Evolutionary conservation across 208 protist species (phyloP), one percentile per base, ranked within the genome.

Genomic region (Leishmania guyanensis): DNA sequence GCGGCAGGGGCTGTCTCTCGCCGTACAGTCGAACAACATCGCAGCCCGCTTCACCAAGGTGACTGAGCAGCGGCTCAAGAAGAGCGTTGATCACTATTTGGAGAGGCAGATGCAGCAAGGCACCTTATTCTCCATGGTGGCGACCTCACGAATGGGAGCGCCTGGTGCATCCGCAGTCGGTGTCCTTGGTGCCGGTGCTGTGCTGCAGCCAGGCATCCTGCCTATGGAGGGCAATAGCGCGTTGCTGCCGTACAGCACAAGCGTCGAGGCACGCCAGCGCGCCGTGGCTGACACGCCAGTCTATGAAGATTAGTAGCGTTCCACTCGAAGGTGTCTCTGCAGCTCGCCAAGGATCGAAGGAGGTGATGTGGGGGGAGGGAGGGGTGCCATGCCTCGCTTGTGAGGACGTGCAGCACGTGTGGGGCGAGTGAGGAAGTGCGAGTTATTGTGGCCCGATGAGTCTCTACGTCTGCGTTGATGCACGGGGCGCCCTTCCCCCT

Each of bases 61-160:
- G 39, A 89, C 80, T 77, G 90, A 92, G 87, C 50, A 77, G 74
- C 73, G 82, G 17, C 83, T 97, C 74, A 90, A 89, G 82, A 91
- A 92, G 81, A 93, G 91, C 6, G 94, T 97, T 22, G 91, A 97
- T 65, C 82, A 86, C 56, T 97, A 96, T 77, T 68, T 97, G n/a
- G 64, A 88, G 73, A 84, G 92, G 5, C 91, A 91, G 84, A 93
- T 91, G 80, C 53, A 69, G 50, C 81, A 84, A 9, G 71, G 56
- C n/a, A 74, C 79, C 3, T 60, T 73, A 14, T 51, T 56, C 48
- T 33, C 46, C 26, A 39, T 46, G 54, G 79, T 48, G 64, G 26
- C 12, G 75, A 36, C 73, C 73, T 78, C 26, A 16, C 65, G 36
- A 58, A 39, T 16, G 3, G 70, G 69, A 39, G 80, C 73, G 22